phyloP scores from a whole-genome alignment of 1,139 yeast species.

The Taphrina communis region DNA sequence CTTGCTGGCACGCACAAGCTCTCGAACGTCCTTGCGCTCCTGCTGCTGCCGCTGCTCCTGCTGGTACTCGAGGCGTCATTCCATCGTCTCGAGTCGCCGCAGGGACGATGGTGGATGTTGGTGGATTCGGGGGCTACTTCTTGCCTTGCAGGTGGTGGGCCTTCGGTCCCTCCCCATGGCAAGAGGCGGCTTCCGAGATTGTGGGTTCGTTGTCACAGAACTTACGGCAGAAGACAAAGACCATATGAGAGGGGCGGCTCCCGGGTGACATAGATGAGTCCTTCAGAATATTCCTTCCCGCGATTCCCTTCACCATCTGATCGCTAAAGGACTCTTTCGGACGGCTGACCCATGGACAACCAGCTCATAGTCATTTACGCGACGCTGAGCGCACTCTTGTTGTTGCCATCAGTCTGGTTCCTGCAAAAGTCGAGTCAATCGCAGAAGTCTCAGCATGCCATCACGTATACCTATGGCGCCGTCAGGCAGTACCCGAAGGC shows the following conservation, averaged over 20 bases:
- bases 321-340: too few species aligned
- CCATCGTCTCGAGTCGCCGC: too few species aligned
- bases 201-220: neutral
- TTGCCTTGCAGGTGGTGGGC: too few species aligned
- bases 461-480: slow-evolving; percentile 37
- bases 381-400: neutral
- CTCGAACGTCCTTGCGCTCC: neutral
- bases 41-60: too few species aligned
- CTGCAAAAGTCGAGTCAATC: slow-evolving; percentile 3
- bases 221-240: neutral
- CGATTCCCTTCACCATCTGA: too few species aligned
- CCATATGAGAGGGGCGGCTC: slow-evolving; percentile 3
- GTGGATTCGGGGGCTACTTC: too few species aligned
- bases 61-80: too few species aligned
- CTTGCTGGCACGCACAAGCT: neutral
- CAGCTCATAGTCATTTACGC: neutral
- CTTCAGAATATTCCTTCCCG: neutral
- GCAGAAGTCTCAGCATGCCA: slow-evolving; percentile 24
- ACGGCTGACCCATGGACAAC: neutral
- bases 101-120: too few species aligned
- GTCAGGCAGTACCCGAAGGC: slow-evolving; percentile 31
- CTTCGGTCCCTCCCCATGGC: too few species aligned
- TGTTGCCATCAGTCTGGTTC: slow-evolving; percentile 4
- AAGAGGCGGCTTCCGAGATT: neutral
- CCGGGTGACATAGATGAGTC: neutral